Base-by-base conservation (phyloP, 2,329 filamentous ascomycete species). In the Furcasterigmium furcatum region DNA sequence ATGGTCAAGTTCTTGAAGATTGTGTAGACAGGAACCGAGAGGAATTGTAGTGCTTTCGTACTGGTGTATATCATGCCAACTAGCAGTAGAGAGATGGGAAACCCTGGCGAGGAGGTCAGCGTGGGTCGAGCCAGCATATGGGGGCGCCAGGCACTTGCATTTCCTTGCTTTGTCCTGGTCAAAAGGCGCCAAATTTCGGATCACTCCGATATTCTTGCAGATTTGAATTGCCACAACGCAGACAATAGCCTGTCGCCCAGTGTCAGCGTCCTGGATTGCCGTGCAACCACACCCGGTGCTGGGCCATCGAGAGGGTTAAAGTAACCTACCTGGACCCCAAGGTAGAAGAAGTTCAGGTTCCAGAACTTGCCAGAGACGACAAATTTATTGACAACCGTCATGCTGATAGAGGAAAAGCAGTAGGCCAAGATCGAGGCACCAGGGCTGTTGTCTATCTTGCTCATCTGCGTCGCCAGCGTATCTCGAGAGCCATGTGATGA, bases 1-100 rank as follows among this genome's bases (percentile, higher is more conserved):
- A 95, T 99, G 50, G 94, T 97, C 74, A 99, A 71, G 73, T 99
- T 99, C 80, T 99, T 99, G 80, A 99, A 99, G 66, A 99, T 99
- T 46, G 94, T 99, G 73, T 99, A 99, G 21, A 99, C 94, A 20
- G 94, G 94, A 46, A 99, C 95, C 25, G 91, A 96, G 50, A 99
- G 87, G 70, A 85, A 97, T 70, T 96, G 91, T 38, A 99, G 83
- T 18, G 94, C 91, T 74, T 96, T 96, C 60, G 89, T 94, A 60
- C 90, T 85, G 45, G 94, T 97, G 72, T 97, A 99, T 70, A 99
- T 97, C 94, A 97, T 99, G 64, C 91, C 91, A 62, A 97, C 94
- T 53, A 99, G 84, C 51, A 97, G 87, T 45, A 96, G 76, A 47
- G 94, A 95, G 60, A 99, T 90, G 41, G 94, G 94, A 62, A 97